Percentiles rank a stretch among this genome's conserved stretches.
phyloP scores from a whole-genome alignment of 805 yeast genomes.

The Alloascoidea hylecoeti region DNA sequence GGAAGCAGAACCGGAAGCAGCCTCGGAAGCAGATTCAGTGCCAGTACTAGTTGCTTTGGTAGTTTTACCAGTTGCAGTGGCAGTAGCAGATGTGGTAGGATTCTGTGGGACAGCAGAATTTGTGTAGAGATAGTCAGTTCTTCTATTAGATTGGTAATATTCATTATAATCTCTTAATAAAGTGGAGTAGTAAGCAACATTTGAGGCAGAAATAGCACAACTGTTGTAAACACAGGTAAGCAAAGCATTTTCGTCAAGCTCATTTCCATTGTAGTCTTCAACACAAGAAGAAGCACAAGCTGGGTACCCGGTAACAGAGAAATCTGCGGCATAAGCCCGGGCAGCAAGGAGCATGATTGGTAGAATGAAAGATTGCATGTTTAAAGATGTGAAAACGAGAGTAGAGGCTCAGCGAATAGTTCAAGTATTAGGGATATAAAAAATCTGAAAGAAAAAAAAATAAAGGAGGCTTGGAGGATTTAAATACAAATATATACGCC shows the following conservation, averaged over 20 bases:
- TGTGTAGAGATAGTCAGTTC: neutral
- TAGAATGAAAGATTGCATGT: neutral
- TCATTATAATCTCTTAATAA: too few species aligned
- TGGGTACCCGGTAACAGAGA: neutral
- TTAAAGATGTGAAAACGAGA: too few species aligned
- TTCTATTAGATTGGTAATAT: neutral
- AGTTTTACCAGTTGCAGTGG: neutral
- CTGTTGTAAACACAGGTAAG: slow-evolving; percentile 1
- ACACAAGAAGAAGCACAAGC: neutral
- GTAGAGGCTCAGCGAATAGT: too few species aligned
- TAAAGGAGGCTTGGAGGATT: too few species aligned
- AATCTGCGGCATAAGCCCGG: neutral
- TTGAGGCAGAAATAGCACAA: slow-evolving; percentile 1
- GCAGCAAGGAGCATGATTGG: neutral
- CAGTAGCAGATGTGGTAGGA: neutral
- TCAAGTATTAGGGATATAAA: too few species aligned
- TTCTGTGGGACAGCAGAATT: neutral
- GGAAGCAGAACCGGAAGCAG: slow-evolving; percentile 1
- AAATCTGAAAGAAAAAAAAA: too few species aligned
- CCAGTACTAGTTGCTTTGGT: neutral
- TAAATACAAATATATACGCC: too few species aligned
- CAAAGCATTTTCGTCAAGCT: slow-evolving; percentile 1
- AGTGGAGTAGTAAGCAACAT: neutral
- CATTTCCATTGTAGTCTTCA: neutral
- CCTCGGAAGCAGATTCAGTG: neutral